phyloP scores from a whole-genome alignment of 345 rosid species.

The Eucalyptus guilfoylei region DNA sequence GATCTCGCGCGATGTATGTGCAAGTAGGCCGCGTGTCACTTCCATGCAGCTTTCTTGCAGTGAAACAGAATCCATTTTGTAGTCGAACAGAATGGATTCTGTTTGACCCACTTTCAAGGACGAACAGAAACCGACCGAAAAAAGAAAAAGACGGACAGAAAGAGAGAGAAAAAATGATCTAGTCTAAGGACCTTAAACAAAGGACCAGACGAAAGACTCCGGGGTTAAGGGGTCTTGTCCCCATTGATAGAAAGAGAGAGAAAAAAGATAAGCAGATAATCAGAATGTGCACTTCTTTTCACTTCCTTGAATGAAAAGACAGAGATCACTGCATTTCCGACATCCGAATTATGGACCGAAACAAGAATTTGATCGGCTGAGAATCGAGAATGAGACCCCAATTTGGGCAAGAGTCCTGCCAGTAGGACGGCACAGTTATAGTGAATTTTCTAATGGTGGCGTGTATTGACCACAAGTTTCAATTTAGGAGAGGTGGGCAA shows the following conservation, averaged over 20 bases:
- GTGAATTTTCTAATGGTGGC: not conserved
- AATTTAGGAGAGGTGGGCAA: not conserved
- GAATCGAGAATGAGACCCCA: not conserved
- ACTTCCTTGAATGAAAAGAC: not conserved
- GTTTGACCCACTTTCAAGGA: not conserved
- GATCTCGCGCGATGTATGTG: too few relatives aligned
- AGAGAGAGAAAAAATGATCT: not conserved
- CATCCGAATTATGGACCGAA: not conserved
- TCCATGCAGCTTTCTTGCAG: not conserved
- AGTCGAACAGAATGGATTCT: not conserved
- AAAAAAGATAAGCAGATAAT: not conserved
- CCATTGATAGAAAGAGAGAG: not conserved
- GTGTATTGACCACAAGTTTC: not conserved
- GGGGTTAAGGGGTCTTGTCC: too few relatives aligned
- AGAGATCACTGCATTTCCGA: too few relatives aligned
- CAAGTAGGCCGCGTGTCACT: not conserved
- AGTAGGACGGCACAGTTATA: not conserved
- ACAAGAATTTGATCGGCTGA: not conserved
- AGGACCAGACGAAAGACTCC: too few relatives aligned
- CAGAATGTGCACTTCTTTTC: not conserved
- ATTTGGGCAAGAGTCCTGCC: not conserved
- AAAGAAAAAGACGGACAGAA: not conserved
- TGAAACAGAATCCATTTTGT: not conserved
- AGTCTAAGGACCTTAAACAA: too few relatives aligned
- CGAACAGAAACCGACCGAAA: not conserved